These are phyloP conservation scores for Prosopis cineraria DNA, from an alignment of 306 rosid genomes.

Conservation along the genomic window DNA sequence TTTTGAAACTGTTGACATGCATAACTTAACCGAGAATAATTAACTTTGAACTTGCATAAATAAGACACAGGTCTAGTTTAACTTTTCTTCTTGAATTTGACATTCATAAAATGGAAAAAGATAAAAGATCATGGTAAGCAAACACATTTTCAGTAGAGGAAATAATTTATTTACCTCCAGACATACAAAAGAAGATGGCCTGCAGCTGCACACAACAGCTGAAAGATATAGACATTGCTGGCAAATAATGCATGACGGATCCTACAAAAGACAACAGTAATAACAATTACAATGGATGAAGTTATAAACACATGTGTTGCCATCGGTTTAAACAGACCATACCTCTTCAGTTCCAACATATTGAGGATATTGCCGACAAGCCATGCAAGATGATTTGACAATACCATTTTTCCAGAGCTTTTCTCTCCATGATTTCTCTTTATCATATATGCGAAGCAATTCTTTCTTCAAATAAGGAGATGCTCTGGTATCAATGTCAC, in stretches of 20 bases:
- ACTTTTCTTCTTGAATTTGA: constrained; percentile 17
- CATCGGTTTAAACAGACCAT: constrained; percentile 33
- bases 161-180: constrained; percentile 70
- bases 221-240: constrained; percentile 94
- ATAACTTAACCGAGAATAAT: no score
- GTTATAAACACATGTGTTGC: constrained; percentile 27
- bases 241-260: constrained; percentile 88
- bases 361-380: constrained; percentile 72
- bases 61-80: background rate
- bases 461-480: constrained; percentile 80
- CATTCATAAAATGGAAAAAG: constrained; percentile 23
- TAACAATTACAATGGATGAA: constrained; percentile 28
- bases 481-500: constrained; percentile 59
- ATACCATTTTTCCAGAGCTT: constrained; percentile 89
- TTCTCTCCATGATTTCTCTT: constrained; percentile 85
- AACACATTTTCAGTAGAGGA: constrained; percentile 23
- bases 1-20: no score
- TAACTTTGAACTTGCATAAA: background rate
- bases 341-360: constrained; percentile 94
- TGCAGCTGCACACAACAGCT: constrained; percentile 81
- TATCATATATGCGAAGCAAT: constrained; percentile 59
- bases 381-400: constrained; percentile 68
- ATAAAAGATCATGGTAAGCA: constrained; percentile 19
- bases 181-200: constrained; percentile 83
- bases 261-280: constrained; percentile 56